phyloP scores from a whole-genome alignment of 208 protist species.

The Acanthamoeba castellanii region DNA sequence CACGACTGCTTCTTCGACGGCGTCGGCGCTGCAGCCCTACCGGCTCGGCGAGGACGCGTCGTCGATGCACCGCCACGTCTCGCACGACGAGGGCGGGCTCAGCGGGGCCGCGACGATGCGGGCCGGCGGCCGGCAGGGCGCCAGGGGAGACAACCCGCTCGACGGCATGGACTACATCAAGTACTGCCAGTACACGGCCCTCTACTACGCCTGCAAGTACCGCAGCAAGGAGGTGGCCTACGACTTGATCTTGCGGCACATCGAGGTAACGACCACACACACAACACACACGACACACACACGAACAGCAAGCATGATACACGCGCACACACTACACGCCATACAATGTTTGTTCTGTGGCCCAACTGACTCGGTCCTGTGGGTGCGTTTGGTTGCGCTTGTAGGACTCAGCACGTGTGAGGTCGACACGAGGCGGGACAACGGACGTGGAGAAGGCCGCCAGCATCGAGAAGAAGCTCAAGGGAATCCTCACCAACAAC shows the following conservation, averaged over 20 bases:
- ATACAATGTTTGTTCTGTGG: not conserved
- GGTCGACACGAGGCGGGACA: not conserved
- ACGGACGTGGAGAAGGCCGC: conserved; percentile 11
- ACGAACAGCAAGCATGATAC: not conserved
- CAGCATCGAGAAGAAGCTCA: conserved; percentile 48
- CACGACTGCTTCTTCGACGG: not conserved
- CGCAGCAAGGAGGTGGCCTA: conserved; percentile 42
- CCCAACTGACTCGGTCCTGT: not conserved
- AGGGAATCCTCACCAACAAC: conserved; percentile 53
- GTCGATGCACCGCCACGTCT: conserved; percentile 8
- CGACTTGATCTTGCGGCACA: conserved; percentile 49
- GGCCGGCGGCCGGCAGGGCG: not conserved
- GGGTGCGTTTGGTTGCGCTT: too few species aligned
- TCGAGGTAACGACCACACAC: conserved; percentile 3
- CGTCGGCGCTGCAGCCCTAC: not conserved
- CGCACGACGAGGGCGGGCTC: conserved; percentile 4
- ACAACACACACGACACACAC: not conserved
- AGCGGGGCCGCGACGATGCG: not conserved
- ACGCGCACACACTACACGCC: too few species aligned
- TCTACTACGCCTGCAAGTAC: conserved; percentile 71
- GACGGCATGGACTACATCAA: conserved; percentile 68
- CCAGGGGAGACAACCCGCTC: not conserved
- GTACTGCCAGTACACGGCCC: conserved; percentile 72
- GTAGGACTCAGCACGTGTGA: not conserved
- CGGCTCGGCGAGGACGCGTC: conserved; percentile 2